A percentile compares a stretch with the other conserved stretches of the same genome.
These are phyloP conservation scores for Pisolithus sp. DNA, from an alignment of 768 basidiomycete genomes.

Conservation along the genomic window DNA sequence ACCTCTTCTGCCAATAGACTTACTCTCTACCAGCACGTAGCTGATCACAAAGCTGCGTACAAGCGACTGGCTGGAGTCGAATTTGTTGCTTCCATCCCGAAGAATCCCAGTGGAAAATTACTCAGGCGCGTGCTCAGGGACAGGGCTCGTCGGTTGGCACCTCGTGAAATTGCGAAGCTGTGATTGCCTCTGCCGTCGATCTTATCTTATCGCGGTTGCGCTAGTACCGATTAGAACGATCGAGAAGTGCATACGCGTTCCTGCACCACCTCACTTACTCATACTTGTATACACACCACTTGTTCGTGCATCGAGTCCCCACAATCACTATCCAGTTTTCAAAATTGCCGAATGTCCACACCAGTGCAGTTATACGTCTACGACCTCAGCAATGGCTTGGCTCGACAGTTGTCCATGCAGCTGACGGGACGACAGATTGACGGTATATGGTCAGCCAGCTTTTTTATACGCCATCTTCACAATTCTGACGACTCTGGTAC, in stretches of 20 bases:
- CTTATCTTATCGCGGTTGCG: too few species aligned
- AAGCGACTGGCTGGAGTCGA: constrained; percentile 57
- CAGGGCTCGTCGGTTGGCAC: constrained; percentile 29
- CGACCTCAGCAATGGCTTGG: constrained; percentile 86
- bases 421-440: constrained; percentile 87
- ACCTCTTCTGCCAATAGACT: not conserved
- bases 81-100: constrained; percentile 57
- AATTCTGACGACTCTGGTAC: constrained; percentile 9
- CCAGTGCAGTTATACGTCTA: constrained; percentile 83
- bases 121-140: constrained; percentile 51
- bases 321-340: not conserved
- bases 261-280: too few species aligned
- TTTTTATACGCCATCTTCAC: not conserved
- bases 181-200: constrained; percentile 8
- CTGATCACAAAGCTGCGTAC: constrained; percentile 52
- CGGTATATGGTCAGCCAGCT: constrained; percentile 71
- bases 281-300: too few species aligned
- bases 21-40: constrained; percentile 39
- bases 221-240: not conserved
- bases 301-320: not conserved
- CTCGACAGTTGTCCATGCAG: constrained; percentile 68
- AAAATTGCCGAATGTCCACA: constrained; percentile 10
- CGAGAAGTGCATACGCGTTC: constrained; percentile 13
- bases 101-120: constrained; percentile 68
- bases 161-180: constrained; percentile 19